Evolutionary conservation across 2,329 filamentous ascomycete genomes (phyloP).

Genomic region (Drechmeria coniospora): DNA sequence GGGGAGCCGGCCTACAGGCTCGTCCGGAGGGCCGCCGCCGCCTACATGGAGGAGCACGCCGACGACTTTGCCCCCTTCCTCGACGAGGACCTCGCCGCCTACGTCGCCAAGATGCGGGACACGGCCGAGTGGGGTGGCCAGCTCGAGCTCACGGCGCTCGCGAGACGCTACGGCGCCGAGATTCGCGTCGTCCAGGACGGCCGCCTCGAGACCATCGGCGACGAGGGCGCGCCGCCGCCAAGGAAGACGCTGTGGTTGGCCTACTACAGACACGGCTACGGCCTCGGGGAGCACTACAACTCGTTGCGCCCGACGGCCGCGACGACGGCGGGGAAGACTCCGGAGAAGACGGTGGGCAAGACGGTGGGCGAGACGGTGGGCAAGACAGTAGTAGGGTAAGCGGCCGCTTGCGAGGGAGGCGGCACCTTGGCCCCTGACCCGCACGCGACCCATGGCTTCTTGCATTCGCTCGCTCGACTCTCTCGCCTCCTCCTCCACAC

Average conservation of each 20-base stretch:
- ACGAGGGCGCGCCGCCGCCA: slow-evolving; percentile 29
- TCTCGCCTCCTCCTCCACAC: no score
- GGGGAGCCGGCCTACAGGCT: slow-evolving; percentile 40
- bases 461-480: no score
- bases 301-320: slow-evolving; percentile 48
- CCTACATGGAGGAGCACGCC: slow-evolving; percentile 57
- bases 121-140: slow-evolving; percentile 96
- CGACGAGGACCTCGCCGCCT: slow-evolving; percentile 61
- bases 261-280: slow-evolving; percentile 89
- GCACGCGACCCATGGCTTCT: no score
- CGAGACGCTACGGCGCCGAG: slow-evolving; percentile 61
- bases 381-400: no score
- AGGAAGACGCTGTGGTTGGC: slow-evolving; percentile 63
- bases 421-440: no score
- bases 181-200: slow-evolving; percentile 82
- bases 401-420: no score
- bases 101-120: slow-evolving; percentile 62
- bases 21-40: slow-evolving; percentile 57
- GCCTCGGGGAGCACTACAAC: slow-evolving; percentile 94
- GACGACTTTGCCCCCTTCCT: slow-evolving; percentile 80
- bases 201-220: slow-evolving; percentile 55
- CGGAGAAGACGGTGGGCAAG: no score
- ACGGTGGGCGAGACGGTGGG: no score
- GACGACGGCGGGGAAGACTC: no score
- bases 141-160: slow-evolving; percentile 73